A percentile compares a stretch with the other conserved stretches of the same genome.
Conservation (phyloP, 345 rosid genomes). For the Syzygium aromaticum region DNA sequence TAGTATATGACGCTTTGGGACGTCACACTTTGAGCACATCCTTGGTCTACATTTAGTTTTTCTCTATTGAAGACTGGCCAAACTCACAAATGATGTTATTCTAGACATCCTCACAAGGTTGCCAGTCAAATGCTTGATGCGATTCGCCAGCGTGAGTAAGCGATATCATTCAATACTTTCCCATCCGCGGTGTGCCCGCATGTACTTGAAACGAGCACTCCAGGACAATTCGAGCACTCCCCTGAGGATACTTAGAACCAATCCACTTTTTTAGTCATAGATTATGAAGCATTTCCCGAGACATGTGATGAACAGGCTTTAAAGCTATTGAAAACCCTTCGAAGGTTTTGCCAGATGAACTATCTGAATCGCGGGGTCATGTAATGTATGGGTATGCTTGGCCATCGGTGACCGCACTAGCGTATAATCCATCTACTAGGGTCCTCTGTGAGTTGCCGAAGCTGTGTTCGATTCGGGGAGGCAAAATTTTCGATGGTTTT, state of each 20-base stretch:
- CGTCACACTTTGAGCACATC: not conserved
- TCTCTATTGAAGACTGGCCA: not conserved
- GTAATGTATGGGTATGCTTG: not conserved
- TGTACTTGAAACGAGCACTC: not conserved
- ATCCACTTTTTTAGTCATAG: not conserved
- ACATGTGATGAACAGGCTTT: not conserved
- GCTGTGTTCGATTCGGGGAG: not conserved
- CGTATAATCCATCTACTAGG: not conserved
- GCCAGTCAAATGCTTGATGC: not conserved
- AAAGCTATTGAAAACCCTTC: not conserved
- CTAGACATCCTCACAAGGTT: not conserved
- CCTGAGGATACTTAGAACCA: not conserved
- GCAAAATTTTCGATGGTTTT: not conserved
- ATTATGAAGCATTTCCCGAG: not conserved
- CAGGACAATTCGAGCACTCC: not conserved
- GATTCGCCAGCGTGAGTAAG: not conserved
- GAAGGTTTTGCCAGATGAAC: not conserved
- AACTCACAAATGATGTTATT: not conserved
- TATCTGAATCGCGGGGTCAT: not conserved
- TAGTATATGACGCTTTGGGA: too few species aligned
- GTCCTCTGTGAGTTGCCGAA: not conserved
- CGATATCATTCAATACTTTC: accelerated
- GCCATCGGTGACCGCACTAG: not conserved
- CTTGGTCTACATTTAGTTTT: not conserved
- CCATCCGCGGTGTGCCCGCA: accelerated